Percentiles rank a stretch among this genome's conserved stretches.
These are phyloP conservation scores for Ophiocordyceps sinensis DNA, from an alignment of 2,329 filamentous ascomycete genomes.

Conservation along the genomic window DNA sequence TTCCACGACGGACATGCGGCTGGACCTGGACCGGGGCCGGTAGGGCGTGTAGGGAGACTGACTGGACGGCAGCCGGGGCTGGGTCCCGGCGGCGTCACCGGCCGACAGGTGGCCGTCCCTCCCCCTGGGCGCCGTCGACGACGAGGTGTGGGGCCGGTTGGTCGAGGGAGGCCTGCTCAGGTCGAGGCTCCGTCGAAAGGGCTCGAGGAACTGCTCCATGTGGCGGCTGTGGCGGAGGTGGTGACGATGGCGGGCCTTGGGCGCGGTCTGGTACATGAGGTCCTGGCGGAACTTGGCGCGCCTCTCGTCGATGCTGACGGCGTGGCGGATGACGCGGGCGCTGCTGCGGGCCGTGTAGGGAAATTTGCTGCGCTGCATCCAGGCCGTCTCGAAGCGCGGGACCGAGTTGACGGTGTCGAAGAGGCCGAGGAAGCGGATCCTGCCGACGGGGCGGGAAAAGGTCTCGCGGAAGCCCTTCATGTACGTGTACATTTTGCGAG, in stretches of 20 bases:
- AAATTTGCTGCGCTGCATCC: constrained; percentile 69
- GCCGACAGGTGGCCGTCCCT: background rate
- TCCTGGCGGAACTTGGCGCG: constrained; percentile 60
- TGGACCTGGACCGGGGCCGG: constrained; percentile 23
- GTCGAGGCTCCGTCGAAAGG: constrained; percentile 7
- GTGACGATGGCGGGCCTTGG: constrained; percentile 7
- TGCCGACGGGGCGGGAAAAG: constrained; percentile 59
- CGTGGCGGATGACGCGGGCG: constrained; percentile 50
- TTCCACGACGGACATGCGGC: constrained; percentile 11
- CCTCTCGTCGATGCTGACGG: constrained; percentile 56
- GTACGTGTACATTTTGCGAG: constrained; percentile 51
- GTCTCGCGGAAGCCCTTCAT: constrained; percentile 73
- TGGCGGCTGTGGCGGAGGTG: constrained; percentile 10
- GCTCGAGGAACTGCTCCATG: constrained; percentile 6
- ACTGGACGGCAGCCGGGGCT: background rate
- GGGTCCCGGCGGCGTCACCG: constrained; percentile 5
- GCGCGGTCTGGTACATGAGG: constrained; percentile 40
- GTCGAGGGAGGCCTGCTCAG: background rate
- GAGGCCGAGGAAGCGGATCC: constrained; percentile 62
- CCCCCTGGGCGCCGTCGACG: background rate
- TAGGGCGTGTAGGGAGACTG: constrained; percentile 23
- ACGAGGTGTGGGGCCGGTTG: background rate
- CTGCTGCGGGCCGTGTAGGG: constrained; percentile 48
- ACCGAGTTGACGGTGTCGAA: constrained; percentile 78
- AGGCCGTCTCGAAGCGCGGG: constrained; percentile 58